Base-by-base conservation (phyloP, 2,329 filamentous ascomycete species). In the Trichoderma sp. region DNA sequence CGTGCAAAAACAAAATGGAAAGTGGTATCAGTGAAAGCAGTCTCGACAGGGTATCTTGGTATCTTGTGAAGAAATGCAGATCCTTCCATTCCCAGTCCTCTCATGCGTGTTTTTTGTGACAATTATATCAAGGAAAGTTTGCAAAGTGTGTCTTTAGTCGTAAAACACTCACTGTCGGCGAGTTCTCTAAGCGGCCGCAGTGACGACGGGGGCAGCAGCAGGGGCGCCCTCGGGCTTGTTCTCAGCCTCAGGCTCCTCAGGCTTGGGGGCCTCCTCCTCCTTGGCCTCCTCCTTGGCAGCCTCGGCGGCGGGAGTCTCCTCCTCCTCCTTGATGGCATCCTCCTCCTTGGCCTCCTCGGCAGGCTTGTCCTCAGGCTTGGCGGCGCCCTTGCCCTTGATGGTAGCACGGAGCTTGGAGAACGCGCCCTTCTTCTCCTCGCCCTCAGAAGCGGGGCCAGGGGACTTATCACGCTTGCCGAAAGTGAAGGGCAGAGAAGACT, bases 391-490 rank as follows among this genome's bases (percentile, higher is more conserved):
- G 79, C 80, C 77, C 80, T 86, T 87, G 82, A 88, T 87, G 75
- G 86, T 88, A 77, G 85, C 85, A 77, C 86, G 85, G 78, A 90
- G 82, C 86, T 89, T 89, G 71, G 87, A 89, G 85, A 90, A 90
- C 70, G 86, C 83, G 72, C 84, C 84, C 74, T 85, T 36, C 73
- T 76, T 76, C 34, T 89, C 86, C 75, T 88, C 86, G 79, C 92
- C 91, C 77, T 89, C 86, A 75, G 91, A 86, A 75, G 90, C 91
- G 1, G 87, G 87, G 43, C 83, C 78, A 60, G 84, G 80, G 43
- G 82, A 82, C 83, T 88, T 88, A 81, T 92, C 91, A 87, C 95
- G 95, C 88, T 93, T 92, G 78, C 93, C 90, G 79, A 90, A 91
- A 77, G 89, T 90, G 83, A 97, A 97, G 63, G 87, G 87, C 9